Conservation (phyloP, 371 early-diverging fungal genomes). For the Haplosporangium sp. region DNA sequence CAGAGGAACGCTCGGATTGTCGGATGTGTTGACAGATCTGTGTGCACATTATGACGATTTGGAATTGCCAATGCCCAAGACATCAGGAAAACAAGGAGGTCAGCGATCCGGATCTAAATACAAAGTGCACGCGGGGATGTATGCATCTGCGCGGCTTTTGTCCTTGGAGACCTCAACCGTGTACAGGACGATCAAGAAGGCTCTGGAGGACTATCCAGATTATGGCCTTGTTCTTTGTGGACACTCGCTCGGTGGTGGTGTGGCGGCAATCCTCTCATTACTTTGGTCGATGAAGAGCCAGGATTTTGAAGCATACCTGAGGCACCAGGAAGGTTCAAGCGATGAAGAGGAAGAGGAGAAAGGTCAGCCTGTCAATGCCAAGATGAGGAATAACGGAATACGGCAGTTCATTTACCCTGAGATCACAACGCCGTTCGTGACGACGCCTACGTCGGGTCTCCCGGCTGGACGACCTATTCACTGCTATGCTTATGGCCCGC, state of each 20-base stretch:
- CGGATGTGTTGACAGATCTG: slow-evolving; percentile 89
- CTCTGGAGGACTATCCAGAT: slow-evolving; percentile 69
- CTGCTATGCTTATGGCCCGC: slow-evolving; percentile 81
- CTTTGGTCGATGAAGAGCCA: slow-evolving; percentile 72
- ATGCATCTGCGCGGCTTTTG: slow-evolving; percentile 76
- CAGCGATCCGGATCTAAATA: slow-evolving; percentile 50
- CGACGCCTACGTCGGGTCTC: slow-evolving; percentile 70
- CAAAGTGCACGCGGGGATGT: slow-evolving; percentile 82
- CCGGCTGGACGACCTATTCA: slow-evolving; percentile 80
- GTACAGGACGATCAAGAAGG: slow-evolving; percentile 71
- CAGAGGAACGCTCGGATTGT: slow-evolving; percentile 91
- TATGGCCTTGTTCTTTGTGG: slow-evolving; percentile 86
- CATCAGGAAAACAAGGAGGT: slow-evolving; percentile 20
- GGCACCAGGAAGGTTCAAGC: slow-evolving; percentile 36
- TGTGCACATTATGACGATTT: slow-evolving; percentile 84
- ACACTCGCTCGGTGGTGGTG: slow-evolving; percentile 86
- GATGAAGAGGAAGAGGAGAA: slow-evolving; percentile 33
- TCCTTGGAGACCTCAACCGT: slow-evolving; percentile 74
- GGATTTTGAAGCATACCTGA: slow-evolving; percentile 56
- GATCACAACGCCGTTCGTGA: slow-evolving; percentile 70
- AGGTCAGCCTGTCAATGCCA: slow-evolving; percentile 1
- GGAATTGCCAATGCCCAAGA: slow-evolving; percentile 54
- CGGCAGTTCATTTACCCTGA: slow-evolving; percentile 32
- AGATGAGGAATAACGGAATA: slow-evolving; percentile 1
- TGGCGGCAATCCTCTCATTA: slow-evolving; percentile 74